Base-by-base conservation (phyloP, 805 yeast genomes). In the Wickerhamomyces bisporus region DNA sequence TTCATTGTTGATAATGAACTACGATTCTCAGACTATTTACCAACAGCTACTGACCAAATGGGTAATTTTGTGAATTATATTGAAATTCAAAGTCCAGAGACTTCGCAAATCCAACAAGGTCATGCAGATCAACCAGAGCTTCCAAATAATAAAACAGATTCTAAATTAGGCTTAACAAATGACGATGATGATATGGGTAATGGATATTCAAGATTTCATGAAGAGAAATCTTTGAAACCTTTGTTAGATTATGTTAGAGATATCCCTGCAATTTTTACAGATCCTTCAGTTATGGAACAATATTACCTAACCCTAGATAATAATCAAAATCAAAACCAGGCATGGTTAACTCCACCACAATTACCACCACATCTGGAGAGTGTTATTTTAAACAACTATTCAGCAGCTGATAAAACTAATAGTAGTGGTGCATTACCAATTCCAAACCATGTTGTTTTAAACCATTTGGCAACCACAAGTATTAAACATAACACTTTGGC, bases 1-100 rank as follows among this genome's bases (percentile, higher is more conserved):
- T 89, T 89, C 57, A 95, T 91, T 41, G 93, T 89, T 30, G 97
- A 89, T 55, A 88, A 89, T 61, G 97, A 91, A 58, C 76, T 89
- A 49, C 67, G 96, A 44, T 86, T 87, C 57, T 81, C 93, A 27
- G 95, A 88, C 60, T 79, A 73, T 48, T 71, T 89, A 49, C 95
- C 96, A n/a, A 88, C 96, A 1, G 98, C 98, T 6, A 89, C 98
- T 0, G 97, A 91, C 62, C 94, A 89, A 45, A 83, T 88, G 80
- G 98, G 98, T 34, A 89, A 89, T 57, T 85, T 89, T 53, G 96
- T 91, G 35, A 89, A 89, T 62, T 89, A 89, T 61, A 73, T 89
- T 39, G 96, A 87, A 60, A 83, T 86, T 19, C 63, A 54, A 24
- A 64, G 56, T 7, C 65, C 61, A 16, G 50, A 49, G 20, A 44